Base-by-base conservation (phyloP, 2,329 filamentous ascomycete species). In the Dryadomyces sulphureus region DNA sequence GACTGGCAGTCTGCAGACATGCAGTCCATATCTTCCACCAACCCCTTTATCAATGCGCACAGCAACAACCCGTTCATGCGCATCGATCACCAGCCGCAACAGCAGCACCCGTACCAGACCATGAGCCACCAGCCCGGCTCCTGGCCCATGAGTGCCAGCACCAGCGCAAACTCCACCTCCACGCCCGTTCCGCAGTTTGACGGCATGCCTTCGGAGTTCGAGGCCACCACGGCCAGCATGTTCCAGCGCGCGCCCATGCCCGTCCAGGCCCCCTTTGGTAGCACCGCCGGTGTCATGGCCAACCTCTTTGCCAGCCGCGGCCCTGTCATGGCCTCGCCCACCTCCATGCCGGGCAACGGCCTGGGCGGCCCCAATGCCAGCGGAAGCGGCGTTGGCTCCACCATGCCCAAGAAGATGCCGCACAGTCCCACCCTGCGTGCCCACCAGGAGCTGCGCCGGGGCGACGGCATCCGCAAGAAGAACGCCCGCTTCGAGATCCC, bases 401-500 rank as follows among this genome's bases (percentile, higher is more conserved):
- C 69, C 62, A 64, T 72, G 53, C 47, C 48, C 35, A 79, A 78
- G 65, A 70, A 75, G 55, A 79, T 83, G 30, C 74, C 78, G 38
- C 75, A 75, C 59, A 89, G 77, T 62, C 77, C 84, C 24, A 70
- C 75, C 46, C 75, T 82, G 62, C 77, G 79, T 59, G 83, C 75
- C 55, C 83, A 84, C 66, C 87, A 88, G 50, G 81, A 89, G 47
- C 69, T 85, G 62, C 73, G 78, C 51, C 76, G 85, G 55, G 79
- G 86, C 47, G 88, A 93, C 55, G 87, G 92, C 50, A 93, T 96
- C 63, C 79, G 92, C 58, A 98, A 98, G 79, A 96, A 96, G 82
- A 98, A 96, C 59, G 88, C 89, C 53, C 84, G 90, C 54, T 95
- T 96, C 64, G 90, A 96, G 59, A 98, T 98, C 54, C 92, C 92